Evolutionary conservation across 2,329 filamentous ascomycete genomes (phyloP).

Genomic region (Penicillium sp.): DNA sequence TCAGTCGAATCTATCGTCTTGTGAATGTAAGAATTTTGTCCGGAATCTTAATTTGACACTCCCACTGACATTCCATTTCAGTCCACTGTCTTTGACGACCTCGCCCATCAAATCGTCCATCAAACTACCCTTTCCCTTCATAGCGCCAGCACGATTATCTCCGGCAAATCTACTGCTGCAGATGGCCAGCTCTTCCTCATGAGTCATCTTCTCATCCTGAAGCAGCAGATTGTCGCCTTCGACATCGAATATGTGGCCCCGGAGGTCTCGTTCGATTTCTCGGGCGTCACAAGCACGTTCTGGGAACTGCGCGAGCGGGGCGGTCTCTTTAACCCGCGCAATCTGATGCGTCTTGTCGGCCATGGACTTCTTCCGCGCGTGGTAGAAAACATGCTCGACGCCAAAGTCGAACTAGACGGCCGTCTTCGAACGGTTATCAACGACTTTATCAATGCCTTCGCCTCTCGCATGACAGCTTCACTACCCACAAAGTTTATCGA

Average conservation of each 20-base stretch:
- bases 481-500: slow-evolving; percentile 49
- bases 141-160: slow-evolving; percentile 74
- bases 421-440: slow-evolving; percentile 68
- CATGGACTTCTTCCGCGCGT: slow-evolving; percentile 67
- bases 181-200: slow-evolving; percentile 92
- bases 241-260: slow-evolving; percentile 81
- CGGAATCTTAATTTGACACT: neutral
- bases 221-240: slow-evolving; percentile 93
- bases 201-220: slow-evolving; percentile 91
- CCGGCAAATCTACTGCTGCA: slow-evolving; percentile 63
- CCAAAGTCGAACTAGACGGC: slow-evolving; percentile 71
- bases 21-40: slow-evolving; percentile 61
- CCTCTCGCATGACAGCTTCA: slow-evolving; percentile 61
- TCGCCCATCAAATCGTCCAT: slow-evolving; percentile 82
- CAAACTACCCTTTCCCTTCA: slow-evolving; percentile 86
- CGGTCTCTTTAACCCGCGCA: slow-evolving; percentile 69
- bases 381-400: slow-evolving; percentile 74
- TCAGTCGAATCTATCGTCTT: slow-evolving; percentile 72
- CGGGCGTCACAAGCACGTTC: slow-evolving; percentile 69
- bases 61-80: slow-evolving; percentile 38
- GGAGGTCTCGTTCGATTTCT: slow-evolving; percentile 70
- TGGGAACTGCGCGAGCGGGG: slow-evolving; percentile 70
- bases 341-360: slow-evolving; percentile 65
- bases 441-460: slow-evolving; percentile 67
- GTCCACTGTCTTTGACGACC: slow-evolving; percentile 73